Evolutionary conservation across 306 rosid species (phyloP).

Genomic region (Comarum palustre): DNA sequence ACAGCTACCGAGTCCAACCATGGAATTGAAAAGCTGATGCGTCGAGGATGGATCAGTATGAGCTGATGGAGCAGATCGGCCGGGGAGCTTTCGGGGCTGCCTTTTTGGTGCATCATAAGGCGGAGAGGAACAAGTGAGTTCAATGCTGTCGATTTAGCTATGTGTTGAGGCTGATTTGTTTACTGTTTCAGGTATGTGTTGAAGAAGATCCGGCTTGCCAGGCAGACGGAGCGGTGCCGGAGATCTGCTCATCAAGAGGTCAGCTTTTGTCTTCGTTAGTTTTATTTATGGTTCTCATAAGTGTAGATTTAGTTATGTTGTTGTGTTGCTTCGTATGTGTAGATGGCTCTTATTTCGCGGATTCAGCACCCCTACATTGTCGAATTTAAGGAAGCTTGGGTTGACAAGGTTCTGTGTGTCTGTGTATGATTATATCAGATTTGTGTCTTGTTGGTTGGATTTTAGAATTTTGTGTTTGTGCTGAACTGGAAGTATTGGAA

Average conservation of each 20-base stretch:
- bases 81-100: conserved; percentile 99
- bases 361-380: conserved; percentile 92
- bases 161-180: neutral
- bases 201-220: conserved; percentile 98
- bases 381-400: conserved; percentile 98
- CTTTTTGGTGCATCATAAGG: conserved; percentile 83
- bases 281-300: neutral
- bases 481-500: conserved; percentile 28
- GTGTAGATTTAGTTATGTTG: conserved; percentile 17
- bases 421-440: neutral
- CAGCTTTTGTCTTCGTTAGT: conserved; percentile 1
- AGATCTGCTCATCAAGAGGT: conserved; percentile 99
- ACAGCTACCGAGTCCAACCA: too few species aligned
- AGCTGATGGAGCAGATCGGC: conserved; percentile 99
- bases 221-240: conserved; percentile 97
- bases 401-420: conserved; percentile 69
- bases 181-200: conserved; percentile 77
- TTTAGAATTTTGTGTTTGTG: neutral
- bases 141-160: conserved; percentile 18
- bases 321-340: neutral
- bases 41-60: conserved; percentile 98
- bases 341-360: conserved; percentile 99
- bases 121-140: conserved; percentile 80
- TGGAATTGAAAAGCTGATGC: too few species aligned
- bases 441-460: neutral